A percentile compares a stretch with the other conserved stretches of the same genome.
These are phyloP conservation scores for Paracoccidioides brasiliensis DNA, from an alignment of 2,329 filamentous ascomycete genomes.

Conservation along the genomic window DNA sequence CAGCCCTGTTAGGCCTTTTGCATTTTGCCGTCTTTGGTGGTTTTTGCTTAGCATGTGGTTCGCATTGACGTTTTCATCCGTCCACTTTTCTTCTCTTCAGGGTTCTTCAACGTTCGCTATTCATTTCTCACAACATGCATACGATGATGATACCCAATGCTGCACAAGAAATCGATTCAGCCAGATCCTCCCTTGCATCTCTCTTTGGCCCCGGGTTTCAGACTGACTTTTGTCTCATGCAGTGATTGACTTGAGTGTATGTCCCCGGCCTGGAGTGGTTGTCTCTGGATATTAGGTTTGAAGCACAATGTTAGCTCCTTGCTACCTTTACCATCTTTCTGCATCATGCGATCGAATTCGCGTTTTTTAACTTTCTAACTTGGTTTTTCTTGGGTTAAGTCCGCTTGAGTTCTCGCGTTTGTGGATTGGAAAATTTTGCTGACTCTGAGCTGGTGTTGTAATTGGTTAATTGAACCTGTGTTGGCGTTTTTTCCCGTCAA, in stretches of 20 bases:
- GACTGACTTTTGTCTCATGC: neutral
- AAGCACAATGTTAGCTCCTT: neutral
- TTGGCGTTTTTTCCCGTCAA: too few relatives aligned
- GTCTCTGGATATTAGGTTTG: neutral
- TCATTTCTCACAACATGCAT: neutral
- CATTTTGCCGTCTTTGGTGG: neutral
- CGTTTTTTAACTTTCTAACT: neutral
- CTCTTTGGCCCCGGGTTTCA: neutral
- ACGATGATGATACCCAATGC: neutral
- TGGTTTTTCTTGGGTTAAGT: neutral
- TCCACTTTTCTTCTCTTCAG: too few relatives aligned
- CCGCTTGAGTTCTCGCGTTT: slow-evolving; percentile 2
- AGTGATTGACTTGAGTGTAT: neutral
- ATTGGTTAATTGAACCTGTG: neutral
- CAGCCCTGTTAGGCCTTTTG: neutral
- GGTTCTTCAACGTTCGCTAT: neutral
- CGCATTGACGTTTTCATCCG: neutral
- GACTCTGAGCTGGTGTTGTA: neutral
- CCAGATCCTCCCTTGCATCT: neutral
- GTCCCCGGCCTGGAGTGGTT: neutral
- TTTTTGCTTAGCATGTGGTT: neutral
- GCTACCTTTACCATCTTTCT: neutral
- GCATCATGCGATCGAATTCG: neutral
- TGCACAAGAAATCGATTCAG: neutral
- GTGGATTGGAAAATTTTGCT: neutral